phyloP scores from a whole-genome alignment of 1,284 basidiomycete genomes.

The Boletus semigastroideus region DNA sequence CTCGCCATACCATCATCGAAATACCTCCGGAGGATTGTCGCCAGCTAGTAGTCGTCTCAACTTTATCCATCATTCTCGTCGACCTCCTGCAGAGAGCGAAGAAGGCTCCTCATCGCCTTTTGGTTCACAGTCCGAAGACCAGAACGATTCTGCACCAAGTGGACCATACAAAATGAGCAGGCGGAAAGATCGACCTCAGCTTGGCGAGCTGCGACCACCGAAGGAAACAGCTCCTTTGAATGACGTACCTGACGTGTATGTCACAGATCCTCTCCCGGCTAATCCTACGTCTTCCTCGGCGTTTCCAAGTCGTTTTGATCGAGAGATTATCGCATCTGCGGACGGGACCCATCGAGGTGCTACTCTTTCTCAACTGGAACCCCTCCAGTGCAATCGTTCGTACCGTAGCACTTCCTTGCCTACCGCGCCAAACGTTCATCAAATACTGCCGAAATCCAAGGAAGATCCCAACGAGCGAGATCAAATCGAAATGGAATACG shows the following conservation, averaged over 20 bases:
- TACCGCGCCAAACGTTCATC: neutral
- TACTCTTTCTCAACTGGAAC: slow-evolving; percentile 9
- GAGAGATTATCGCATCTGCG: slow-evolving; percentile 1
- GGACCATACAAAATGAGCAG: slow-evolving; percentile 10
- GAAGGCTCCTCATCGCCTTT: slow-evolving; percentile 46
- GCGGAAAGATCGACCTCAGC: slow-evolving; percentile 6
- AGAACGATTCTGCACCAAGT: slow-evolving; percentile 35
- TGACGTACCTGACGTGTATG: slow-evolving; percentile 4
- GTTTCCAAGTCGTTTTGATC: slow-evolving; percentile 3
- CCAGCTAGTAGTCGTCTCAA: slow-evolving; percentile 44
- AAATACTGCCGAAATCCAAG: slow-evolving; percentile 33
- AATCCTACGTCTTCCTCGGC: slow-evolving; percentile 1
- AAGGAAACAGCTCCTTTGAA: slow-evolving; percentile 10
- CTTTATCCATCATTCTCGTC: slow-evolving; percentile 39
- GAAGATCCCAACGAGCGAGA: slow-evolving; percentile 46
- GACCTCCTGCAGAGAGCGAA: slow-evolving; percentile 41
- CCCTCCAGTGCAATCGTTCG: slow-evolving; percentile 24
- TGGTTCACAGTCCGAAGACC: slow-evolving; percentile 49
- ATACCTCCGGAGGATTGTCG: slow-evolving; percentile 36
- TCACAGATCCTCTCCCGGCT: slow-evolving; percentile 1
- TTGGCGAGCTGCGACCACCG: slow-evolving; percentile 12
- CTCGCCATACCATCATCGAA: slow-evolving; percentile 33
- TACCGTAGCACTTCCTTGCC: slow-evolving; percentile 30
- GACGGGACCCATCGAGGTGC: neutral
- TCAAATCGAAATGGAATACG: slow-evolving; percentile 53